Evolutionary conservation across 2,329 filamentous ascomycete genomes (phyloP).

Genomic region (Fusarium annulatum): DNA sequence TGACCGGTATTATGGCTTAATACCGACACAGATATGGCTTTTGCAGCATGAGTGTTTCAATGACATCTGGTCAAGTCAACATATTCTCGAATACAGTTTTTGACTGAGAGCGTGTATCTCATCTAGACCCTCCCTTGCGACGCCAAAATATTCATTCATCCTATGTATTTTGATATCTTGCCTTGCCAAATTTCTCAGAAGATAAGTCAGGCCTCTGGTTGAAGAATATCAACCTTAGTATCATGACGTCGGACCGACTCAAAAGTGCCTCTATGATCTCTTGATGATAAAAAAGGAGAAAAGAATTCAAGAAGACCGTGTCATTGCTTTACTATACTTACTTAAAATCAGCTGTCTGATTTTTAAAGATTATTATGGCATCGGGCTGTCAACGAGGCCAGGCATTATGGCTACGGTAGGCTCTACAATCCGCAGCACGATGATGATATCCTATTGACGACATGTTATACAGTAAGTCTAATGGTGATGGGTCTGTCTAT

Average conservation of each 20-base stretch:
- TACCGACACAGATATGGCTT: constrained; percentile 43
- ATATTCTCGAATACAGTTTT: neutral
- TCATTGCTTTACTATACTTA: neutral
- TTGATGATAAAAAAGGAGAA: neutral
- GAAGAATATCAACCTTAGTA: neutral
- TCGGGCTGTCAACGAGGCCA: neutral
- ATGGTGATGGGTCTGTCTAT: neutral
- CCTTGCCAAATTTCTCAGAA: fast-evolving
- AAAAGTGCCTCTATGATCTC: neutral
- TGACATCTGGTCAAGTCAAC: constrained; percentile 42
- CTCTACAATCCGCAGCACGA: neutral
- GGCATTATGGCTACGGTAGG: neutral
- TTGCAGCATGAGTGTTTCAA: constrained; percentile 49
- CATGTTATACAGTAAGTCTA: neutral
- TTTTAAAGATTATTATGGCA: neutral
- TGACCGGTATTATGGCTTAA: constrained; percentile 30
- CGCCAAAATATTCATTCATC: neutral
- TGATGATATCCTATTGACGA: neutral
- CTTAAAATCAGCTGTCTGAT: neutral
- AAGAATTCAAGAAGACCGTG: fast-evolving
- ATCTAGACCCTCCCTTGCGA: neutral
- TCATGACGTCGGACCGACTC: neutral
- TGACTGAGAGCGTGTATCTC: neutral
- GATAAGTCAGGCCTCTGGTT: neutral
- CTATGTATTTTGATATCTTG: neutral